A percentile compares a stretch with the other conserved stretches of the same genome.
Conservation (phyloP, 495 filamentous ascomycete genomes). For the Penicillium salamii region DNA sequence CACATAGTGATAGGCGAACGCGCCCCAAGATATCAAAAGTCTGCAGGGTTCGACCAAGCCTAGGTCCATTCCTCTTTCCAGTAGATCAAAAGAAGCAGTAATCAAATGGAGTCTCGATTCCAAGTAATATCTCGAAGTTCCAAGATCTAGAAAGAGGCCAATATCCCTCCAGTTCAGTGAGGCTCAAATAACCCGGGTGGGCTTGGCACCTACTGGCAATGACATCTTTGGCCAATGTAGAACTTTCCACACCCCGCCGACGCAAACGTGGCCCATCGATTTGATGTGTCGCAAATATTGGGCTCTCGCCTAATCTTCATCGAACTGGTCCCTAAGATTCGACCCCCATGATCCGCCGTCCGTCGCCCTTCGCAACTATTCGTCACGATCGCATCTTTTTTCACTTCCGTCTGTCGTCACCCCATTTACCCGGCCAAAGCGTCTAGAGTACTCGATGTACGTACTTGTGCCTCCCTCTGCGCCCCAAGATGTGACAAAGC, state of each 20-base stretch:
- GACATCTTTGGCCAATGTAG: conserved; percentile 2
- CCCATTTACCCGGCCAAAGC: not conserved
- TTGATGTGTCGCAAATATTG: not conserved
- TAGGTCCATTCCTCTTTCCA: too few relatives aligned
- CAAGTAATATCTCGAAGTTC: too few relatives aligned
- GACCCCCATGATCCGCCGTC: not conserved
- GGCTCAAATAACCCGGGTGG: not conserved
- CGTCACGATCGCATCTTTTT: too few relatives aligned
- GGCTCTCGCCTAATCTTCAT: not conserved
- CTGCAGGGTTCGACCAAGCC: too few relatives aligned
- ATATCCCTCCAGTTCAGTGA: conserved; percentile 36
- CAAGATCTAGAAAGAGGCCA: conserved; percentile 33
- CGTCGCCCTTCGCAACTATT: too few relatives aligned
- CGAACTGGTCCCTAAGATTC: not conserved
- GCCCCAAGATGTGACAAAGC: too few relatives aligned
- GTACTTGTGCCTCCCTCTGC: not conserved
- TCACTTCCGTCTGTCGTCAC: too few relatives aligned
- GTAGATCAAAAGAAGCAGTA: too few relatives aligned
- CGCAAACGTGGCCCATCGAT: not conserved
- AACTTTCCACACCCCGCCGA: conserved; percentile 8
- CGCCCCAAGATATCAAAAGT: too few relatives aligned
- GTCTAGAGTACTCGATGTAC: not conserved
- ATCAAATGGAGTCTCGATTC: too few relatives aligned
- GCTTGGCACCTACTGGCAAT: not conserved
- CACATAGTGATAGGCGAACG: too few relatives aligned